These are phyloP conservation scores for Brassica cretica DNA, from an alignment of 345 rosid species.

Conservation along the genomic window DNA sequence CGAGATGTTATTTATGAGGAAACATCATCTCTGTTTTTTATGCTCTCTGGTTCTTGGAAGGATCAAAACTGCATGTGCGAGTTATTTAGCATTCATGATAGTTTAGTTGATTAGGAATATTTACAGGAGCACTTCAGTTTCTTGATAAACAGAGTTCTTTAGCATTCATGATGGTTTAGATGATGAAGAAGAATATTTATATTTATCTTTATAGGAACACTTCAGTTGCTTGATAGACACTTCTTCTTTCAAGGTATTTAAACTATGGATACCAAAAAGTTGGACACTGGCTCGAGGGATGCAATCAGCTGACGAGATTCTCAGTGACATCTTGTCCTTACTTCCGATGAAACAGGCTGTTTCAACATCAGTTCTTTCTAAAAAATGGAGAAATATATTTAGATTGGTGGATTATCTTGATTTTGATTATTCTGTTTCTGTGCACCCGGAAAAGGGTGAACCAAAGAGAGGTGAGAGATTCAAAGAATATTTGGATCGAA, in stretches of 20 bases:
- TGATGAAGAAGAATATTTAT: neutral
- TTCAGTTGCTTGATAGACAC: neutral
- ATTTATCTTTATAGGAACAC: neutral
- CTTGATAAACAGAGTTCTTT: too few species aligned
- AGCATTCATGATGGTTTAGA: neutral
- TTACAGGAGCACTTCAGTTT: too few species aligned
- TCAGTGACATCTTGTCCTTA: slow-evolving; percentile 11
- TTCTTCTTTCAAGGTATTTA: neutral
- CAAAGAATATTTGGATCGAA: neutral
- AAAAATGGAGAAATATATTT: slow-evolving; percentile 17
- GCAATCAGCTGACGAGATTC: slow-evolving; percentile 13
- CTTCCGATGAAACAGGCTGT: slow-evolving; percentile 8
- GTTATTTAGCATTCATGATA: neutral
- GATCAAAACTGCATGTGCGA: neutral
- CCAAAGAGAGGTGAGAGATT: neutral
- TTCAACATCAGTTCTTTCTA: slow-evolving; percentile 15
- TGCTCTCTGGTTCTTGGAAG: neutral
- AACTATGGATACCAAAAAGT: neutral
- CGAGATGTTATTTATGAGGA: neutral
- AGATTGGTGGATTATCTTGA: neutral
- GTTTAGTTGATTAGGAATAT: too few species aligned
- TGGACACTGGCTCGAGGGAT: neutral
- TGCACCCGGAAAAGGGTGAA: neutral
- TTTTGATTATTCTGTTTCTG: neutral
- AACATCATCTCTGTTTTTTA: neutral